Conservation (phyloP, 2,329 filamentous ascomycete genomes). For the Paraconiothyrium sp. region DNA sequence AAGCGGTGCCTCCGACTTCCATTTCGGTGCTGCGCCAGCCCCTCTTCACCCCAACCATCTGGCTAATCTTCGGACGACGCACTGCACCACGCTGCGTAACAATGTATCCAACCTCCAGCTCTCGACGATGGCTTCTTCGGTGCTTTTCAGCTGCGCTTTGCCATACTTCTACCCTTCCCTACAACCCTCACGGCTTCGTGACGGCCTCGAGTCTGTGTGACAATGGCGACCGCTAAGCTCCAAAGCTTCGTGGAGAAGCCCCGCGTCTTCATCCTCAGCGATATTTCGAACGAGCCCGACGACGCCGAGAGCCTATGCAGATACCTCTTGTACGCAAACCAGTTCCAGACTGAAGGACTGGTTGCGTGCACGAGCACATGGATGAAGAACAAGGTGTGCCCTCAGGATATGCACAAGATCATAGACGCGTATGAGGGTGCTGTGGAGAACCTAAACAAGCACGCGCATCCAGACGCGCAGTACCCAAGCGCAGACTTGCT, state of each 20-base stretch:
- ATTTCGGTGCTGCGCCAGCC: constrained; percentile 7
- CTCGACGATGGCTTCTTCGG: constrained; percentile 1
- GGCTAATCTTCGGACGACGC: constrained; percentile 8
- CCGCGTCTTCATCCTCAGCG: constrained; percentile 52
- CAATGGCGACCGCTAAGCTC: constrained; percentile 39
- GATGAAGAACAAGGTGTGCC: constrained; percentile 50
- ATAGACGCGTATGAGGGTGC: constrained; percentile 45
- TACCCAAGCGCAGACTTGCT: constrained; percentile 42
- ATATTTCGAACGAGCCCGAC: constrained; percentile 53
- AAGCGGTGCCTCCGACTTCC: constrained; percentile 11
- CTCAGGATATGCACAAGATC: constrained; percentile 48
- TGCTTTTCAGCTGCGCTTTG: not conserved
- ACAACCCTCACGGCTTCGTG: not conserved
- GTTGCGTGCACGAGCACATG: constrained; percentile 52
- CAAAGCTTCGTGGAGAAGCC: constrained; percentile 46
- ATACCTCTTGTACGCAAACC: constrained; percentile 50
- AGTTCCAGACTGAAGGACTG: constrained; percentile 51
- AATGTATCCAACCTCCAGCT: constrained; percentile 5
- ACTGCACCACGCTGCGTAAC: constrained; percentile 13
- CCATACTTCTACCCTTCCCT: not conserved
- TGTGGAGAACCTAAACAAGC: constrained; percentile 60
- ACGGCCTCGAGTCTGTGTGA: not conserved
- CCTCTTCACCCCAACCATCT: not conserved
- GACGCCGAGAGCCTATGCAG: constrained; percentile 51
- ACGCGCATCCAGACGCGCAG: constrained; percentile 49